Percentiles rank a stretch among this genome's conserved stretches.
These are phyloP conservation scores for Przewalskia tangutica DNA, from an alignment of 257 asterid species.

Conservation along the genomic window DNA sequence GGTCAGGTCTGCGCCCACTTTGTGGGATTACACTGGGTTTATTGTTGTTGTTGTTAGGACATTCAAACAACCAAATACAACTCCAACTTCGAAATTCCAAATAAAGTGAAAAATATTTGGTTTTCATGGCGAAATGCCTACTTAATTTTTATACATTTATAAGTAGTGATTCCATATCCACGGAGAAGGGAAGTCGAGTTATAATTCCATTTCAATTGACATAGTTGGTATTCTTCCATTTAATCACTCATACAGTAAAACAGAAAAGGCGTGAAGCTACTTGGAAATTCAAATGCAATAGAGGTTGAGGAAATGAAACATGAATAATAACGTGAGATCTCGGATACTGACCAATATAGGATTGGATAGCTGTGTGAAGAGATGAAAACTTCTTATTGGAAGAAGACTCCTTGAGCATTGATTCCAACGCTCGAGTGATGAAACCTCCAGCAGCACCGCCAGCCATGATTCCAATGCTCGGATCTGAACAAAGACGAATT, in stretches of 20 bases:
- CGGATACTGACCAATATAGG: constrained; percentile 50
- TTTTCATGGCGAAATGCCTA: too few relatives aligned
- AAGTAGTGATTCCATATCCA: background rate
- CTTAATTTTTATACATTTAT: background rate
- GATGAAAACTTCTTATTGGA: constrained; percentile 50
- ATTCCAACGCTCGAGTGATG: constrained; percentile 85
- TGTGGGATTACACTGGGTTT: too few relatives aligned
- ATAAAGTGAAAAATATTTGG: too few relatives aligned
- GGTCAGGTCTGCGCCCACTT: too few relatives aligned
- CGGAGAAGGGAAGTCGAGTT: background rate
- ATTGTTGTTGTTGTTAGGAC: too few relatives aligned
- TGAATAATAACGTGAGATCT: background rate
- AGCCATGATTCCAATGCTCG: constrained; percentile 93
- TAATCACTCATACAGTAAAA: background rate
- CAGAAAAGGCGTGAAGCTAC: background rate
- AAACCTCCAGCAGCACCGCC: constrained; percentile 98
- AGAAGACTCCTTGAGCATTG: constrained; percentile 90
- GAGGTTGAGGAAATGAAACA: background rate
- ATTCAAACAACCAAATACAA: too few relatives aligned
- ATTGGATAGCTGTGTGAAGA: constrained; percentile 64
- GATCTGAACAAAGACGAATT: background rate
- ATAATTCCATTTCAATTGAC: background rate
- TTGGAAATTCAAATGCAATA: background rate
- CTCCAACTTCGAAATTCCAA: too few relatives aligned
- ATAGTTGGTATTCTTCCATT: background rate